Evolutionary conservation across 306 rosid genomes (phyloP), one percentile per base, ranked within the genome.

Genomic region (Vigna radiata): DNA sequence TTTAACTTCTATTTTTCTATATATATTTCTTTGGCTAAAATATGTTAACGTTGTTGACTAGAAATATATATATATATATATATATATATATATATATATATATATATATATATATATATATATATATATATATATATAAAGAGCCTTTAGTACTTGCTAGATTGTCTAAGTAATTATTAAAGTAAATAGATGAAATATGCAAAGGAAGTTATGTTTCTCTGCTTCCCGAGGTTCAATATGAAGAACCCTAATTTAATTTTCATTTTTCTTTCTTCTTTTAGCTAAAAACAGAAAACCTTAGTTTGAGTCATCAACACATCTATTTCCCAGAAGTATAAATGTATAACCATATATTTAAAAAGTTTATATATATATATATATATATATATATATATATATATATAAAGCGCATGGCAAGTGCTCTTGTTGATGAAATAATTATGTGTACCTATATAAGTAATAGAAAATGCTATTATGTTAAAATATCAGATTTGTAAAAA

Each of bases 171-270:
- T 46, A 66, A 19, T 62, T 29, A 31, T 31, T 15, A 44, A 29
- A 52, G 69, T 65, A 31, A 56, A 73, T 73, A 80, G 62, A 80
- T 73, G 84, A 66, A 41, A 75, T 64, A 48, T 80, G 46, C 44
- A 61, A 61, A 61, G n/a, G 21, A 33, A 61, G 46, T 61, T 47
- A 15, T 63, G 19, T 25, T 41, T 79, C 29, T 6, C 14, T 72
- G 44, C 19, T 11, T 44, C 46, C 11, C 18, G 14, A 66, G 53
- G 52, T 73, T 65, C 61, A 46, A 46, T 47, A 5, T 5, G 33
- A 14, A n/a, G 21, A 77, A 77, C 73, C 66, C 67, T 76, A 65
- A 21, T 43, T 65, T 18, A 29, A 13, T 8, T 16, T 73, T 59
- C 7, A 19, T 17, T 71, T 47, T 49, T 10, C 4, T 58, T 2